Base-by-base conservation (phyloP, 176 grass and related monocot genomes). In the Thalia dealbata region DNA sequence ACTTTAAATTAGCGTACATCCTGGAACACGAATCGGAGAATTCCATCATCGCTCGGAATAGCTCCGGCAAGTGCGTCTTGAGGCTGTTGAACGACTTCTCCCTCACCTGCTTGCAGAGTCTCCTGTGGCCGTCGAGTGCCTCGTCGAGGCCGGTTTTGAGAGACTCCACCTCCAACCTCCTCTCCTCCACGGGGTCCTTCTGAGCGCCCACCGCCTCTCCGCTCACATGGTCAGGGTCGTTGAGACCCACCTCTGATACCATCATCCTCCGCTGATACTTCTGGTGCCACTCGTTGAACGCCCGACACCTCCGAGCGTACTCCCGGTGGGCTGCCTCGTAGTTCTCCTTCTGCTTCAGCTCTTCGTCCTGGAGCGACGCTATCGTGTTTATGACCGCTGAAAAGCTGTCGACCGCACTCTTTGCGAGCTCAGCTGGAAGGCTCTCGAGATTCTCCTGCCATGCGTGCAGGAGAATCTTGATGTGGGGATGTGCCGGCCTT, bases 281-380 rank as follows among this genome's bases (percentile, higher is more conserved):
- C 29, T 88, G 83, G 61, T 78, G 82, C 95, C 95, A 99, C n/a
- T 99, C 90, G 70, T 99, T 87, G 29, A 99, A 99, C 46, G 90
- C 88, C 45, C 83, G 83, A 42, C 75, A 71, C 78, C 88, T 99
- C 24, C 85, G 73, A 13, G 54, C 18, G 7, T 91, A 93, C 62
- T 93, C 95, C 82, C 80, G 91, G 19, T 41, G 73, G 10, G 64
- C 79, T 71, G 93, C 85, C 38, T 84, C 67, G 10, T 82, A 88
- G 1, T 23, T 85, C 38, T 93, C 95, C 61, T 93, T 95, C 78
- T 95, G 90, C 77, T 91, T 99, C 74, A 99, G 74, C 81, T 99
- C 95, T 3, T 99, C 95, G 13, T 91, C 87, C 83, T 99, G 95
- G 67, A 99, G 81, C 21, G 73, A 27, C 61, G 74, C 63, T 79